phyloP scores from a whole-genome alignment of 345 rosid genomes.

The Nasturtium officinale region DNA sequence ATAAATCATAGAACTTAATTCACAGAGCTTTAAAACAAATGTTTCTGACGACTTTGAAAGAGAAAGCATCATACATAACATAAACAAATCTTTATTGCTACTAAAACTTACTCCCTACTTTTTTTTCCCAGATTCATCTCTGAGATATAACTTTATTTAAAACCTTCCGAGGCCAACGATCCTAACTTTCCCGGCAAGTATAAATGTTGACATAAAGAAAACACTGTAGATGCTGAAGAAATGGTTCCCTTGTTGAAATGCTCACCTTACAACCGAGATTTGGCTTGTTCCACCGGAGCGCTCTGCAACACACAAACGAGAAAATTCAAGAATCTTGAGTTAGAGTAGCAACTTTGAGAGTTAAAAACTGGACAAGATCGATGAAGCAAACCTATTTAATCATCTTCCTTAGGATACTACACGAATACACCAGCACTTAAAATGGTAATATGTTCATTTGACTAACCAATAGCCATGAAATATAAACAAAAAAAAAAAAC shows the following conservation, averaged over 20 bases:
- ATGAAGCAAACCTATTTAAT: not conserved
- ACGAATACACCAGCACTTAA: not conserved
- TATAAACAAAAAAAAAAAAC: not conserved
- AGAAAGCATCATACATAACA: slow-evolving; percentile 21
- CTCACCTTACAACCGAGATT: slow-evolving; percentile 48
- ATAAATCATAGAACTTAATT: slow-evolving; percentile 19
- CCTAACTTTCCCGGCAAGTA: slow-evolving; percentile 25
- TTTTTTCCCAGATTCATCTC: slow-evolving; percentile 35
- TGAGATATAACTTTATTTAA: slow-evolving; percentile 35
- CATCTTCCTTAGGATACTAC: not conserved
- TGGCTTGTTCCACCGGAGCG: slow-evolving; percentile 52
- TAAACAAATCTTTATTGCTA: slow-evolving; percentile 22
- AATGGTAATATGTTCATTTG: not conserved
- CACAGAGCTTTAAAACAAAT: slow-evolving; percentile 24
- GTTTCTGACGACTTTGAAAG: slow-evolving; percentile 13
- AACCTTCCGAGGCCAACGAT: not conserved
- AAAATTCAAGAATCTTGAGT: slow-evolving; percentile 3
- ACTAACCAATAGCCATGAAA: not conserved
- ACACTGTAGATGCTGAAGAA: slow-evolving; percentile 17
- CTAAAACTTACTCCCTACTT: slow-evolving; percentile 20
- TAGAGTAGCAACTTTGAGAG: not conserved
- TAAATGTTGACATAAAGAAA: not conserved
- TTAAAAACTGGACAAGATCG: not conserved
- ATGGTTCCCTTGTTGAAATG: not conserved
- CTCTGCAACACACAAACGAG: slow-evolving; percentile 55